phyloP scores from a whole-genome alignment of 495 filamentous ascomycete species.

The Tuber melanosporum region DNA sequence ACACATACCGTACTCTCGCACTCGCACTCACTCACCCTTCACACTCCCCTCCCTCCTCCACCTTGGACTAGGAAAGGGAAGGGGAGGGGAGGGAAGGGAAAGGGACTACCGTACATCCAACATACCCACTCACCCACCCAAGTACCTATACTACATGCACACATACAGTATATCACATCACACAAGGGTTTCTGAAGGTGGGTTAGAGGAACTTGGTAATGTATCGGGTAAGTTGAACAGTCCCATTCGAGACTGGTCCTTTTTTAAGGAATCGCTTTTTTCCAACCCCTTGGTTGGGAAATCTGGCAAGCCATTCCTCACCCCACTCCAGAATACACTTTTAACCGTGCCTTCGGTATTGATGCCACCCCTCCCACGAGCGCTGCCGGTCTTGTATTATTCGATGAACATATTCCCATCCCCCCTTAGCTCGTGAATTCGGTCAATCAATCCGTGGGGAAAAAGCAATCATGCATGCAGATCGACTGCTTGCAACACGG shows the following conservation, averaged over 20 bases:
- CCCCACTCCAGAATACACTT: not conserved
- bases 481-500: slow-evolving; percentile 1
- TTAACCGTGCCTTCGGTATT: slow-evolving; percentile 2
- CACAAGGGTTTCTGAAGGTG: not conserved
- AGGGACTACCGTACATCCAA: not conserved
- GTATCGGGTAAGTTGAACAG: not conserved
- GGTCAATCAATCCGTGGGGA: not conserved
- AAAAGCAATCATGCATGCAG: slow-evolving; percentile 5
- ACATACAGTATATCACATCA: slow-evolving; percentile 6
- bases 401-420: not conserved
- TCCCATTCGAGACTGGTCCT: not conserved
- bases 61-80: not conserved
- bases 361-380: not conserved
- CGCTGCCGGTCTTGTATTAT: not conserved
- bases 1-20: not conserved
- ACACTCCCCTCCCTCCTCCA: not conserved
- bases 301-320: slow-evolving; percentile 2
- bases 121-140: not conserved
- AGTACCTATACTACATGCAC: not conserved
- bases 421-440: not conserved
- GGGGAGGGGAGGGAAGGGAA: not conserved
- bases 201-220: not conserved
- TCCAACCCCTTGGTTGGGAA: slow-evolving; percentile 4
- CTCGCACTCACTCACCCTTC: not conserved
- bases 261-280: not conserved